phyloP scores from a whole-genome alignment of 371 early-diverging fungal species.

The Apophysomyces sp. region DNA sequence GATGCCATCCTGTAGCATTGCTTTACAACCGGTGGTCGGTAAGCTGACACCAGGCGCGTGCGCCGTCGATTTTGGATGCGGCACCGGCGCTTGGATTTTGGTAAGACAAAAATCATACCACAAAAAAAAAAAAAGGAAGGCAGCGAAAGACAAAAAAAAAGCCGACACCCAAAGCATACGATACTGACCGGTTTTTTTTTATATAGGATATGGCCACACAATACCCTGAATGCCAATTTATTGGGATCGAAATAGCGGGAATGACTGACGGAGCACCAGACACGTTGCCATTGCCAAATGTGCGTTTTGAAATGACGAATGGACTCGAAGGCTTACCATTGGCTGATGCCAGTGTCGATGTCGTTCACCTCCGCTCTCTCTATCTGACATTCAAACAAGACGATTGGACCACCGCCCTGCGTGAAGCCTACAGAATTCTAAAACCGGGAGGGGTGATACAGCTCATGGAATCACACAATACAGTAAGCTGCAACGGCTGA shows the following conservation, averaged over 20 bases:
- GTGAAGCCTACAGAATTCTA: slow-evolving; percentile 23
- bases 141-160: too few relatives aligned
- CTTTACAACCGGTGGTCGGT: slow-evolving; percentile 6
- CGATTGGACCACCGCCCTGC: slow-evolving; percentile 14
- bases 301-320: slow-evolving; percentile 13
- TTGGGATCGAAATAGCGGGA: slow-evolving; percentile 21
- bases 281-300: slow-evolving; percentile 25
- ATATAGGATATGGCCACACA: slow-evolving; percentile 42
- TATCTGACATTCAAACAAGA: slow-evolving; percentile 9
- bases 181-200: background rate
- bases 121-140: background rate
- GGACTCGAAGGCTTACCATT: background rate
- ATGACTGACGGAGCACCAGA: slow-evolving; percentile 11
- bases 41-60: slow-evolving; percentile 13
- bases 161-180: too few relatives aligned
- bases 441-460: slow-evolving; percentile 38
- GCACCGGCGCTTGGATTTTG: slow-evolving; percentile 21
- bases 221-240: slow-evolving; percentile 30
- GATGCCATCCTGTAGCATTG: slow-evolving; percentile 1
- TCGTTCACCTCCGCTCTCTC: slow-evolving; percentile 29
- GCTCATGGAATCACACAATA: slow-evolving; percentile 28
- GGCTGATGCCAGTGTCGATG: slow-evolving; percentile 24
- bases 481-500: too few relatives aligned
- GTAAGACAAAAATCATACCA: slow-evolving; percentile 11
- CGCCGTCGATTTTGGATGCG: slow-evolving; percentile 23